These are phyloP conservation scores for Tritrichomonas foetus DNA, from an alignment of 208 protist species.

Conservation along the genomic window DNA sequence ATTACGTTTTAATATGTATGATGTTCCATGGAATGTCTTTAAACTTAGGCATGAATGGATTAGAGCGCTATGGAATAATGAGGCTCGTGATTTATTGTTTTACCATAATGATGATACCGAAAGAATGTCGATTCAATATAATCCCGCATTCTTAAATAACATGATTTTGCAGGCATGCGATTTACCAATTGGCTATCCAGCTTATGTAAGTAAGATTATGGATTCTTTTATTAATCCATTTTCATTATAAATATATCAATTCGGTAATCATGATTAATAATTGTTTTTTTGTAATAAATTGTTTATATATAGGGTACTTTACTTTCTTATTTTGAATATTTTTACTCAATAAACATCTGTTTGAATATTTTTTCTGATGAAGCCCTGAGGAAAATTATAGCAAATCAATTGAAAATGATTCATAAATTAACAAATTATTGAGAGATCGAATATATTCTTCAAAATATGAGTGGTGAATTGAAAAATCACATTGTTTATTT, in stretches of 20 bases:
- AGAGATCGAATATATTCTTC: background rate
- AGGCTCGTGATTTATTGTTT: background rate
- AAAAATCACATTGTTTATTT: background rate
- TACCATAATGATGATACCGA: background rate
- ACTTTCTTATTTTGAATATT: background rate
- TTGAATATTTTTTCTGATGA: background rate
- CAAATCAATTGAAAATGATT: background rate
- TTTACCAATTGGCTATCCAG: background rate
- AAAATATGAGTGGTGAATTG: background rate
- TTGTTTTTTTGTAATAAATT: background rate
- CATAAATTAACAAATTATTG: background rate
- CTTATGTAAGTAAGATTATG: background rate
- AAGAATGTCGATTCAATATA: slow-evolving; percentile 28
- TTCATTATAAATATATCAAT: background rate
- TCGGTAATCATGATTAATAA: background rate
- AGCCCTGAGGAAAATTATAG: background rate
- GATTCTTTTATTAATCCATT: background rate
- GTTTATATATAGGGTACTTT: background rate
- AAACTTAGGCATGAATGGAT: background rate
- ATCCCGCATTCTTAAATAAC: background rate
- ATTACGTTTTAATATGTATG: background rate
- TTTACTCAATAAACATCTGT: background rate
- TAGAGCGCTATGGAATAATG: background rate
- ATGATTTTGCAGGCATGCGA: background rate
- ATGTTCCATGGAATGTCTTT: background rate